Percentiles rank a stretch among this genome's conserved stretches.
These are phyloP conservation scores for Plasmodium malariae DNA, from an alignment of 169 alveolate species.

Conservation along the genomic window DNA sequence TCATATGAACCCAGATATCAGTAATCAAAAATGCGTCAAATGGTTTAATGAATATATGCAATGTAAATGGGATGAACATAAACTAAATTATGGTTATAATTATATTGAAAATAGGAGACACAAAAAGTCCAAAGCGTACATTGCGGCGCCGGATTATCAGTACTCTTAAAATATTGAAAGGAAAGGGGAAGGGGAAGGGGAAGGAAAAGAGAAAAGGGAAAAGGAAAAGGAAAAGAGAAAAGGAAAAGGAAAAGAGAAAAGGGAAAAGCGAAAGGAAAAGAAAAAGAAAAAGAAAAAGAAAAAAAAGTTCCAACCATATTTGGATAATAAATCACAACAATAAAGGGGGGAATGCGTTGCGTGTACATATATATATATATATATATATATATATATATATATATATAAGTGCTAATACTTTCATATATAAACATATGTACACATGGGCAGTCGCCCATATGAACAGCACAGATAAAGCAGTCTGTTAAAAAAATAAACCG, in stretches of 20 bases:
- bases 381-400: too few species aligned
- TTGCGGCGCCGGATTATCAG: conserved; percentile 91
- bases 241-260: too few species aligned
- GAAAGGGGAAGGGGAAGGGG: conserved; percentile 19
- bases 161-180: conserved; percentile 81
- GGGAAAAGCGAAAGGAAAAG: too few species aligned
- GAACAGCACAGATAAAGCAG: too few species aligned
- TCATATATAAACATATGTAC: too few species aligned
- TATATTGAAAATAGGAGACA: conserved; percentile 86
- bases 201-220: conserved; percentile 4
- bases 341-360: too few species aligned
- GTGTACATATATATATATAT: too few species aligned
- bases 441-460: too few species aligned
- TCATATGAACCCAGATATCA: conserved; percentile 83
- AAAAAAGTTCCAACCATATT: neutral
- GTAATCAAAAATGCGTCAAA: conserved; percentile 90
- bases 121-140: conserved; percentile 90
- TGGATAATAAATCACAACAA: too few species aligned
- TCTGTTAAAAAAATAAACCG: too few species aligned
- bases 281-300: neutral
- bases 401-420: too few species aligned
- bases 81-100: conserved; percentile 86
- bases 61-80: conserved; percentile 92
- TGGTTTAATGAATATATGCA: conserved; percentile 92
- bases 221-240: too few species aligned